Evolutionary conservation across 495 filamentous ascomycete genomes (phyloP), one percentile per base, ranked within the genome.

Genomic region (Penicillium odoratum): DNA sequence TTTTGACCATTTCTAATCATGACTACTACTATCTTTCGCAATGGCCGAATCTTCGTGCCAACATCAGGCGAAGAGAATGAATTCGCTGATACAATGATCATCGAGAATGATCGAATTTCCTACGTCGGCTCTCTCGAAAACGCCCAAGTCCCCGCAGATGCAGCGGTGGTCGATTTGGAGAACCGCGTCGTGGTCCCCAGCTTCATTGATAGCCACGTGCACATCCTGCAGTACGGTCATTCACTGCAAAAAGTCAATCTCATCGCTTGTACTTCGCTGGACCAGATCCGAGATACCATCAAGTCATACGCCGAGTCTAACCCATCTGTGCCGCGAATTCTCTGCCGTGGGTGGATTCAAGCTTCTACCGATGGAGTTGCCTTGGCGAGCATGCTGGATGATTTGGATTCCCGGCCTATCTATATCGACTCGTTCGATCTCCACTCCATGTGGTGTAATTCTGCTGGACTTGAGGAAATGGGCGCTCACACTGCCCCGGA

Each of bases 201-300:
- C 26, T 88, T 88, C 36, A 79, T 87, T 43, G 85, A 88, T 55
- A 84, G 81, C 5, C 85, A 85, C 57, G 79, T 85, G 74, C 85
- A 87, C 58, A 73, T 87, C 21, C 75, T 87, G 59, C 75, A 85
- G 48, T 77, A 86, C 0, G 85, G 84, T 7, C 78, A 83, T 34
- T 79, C 85, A 0, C 75, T 86, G 18, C 77, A 75, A 55, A 86
- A 86, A 62, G 69, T 82, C 30, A 72, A 80, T 51, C 73, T 88
- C 5, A 75, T 81, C 33, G 40, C 51, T 7, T 87, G 85, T 70
- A 79, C 74, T 31, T 73, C 75, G 7, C 76, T 87, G 4, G 59
- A 71, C 18, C 78, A 85, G 16, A 88, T 88, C 57, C 78, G 76
- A 1, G 52, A 62, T 11, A 59, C 69, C 3, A 81, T 88, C 60